Percentiles rank a stretch among this genome's conserved stretches.
Evolutionary conservation across 768 basidiomycete genomes (phyloP).

Genomic region (Serendipita sp.): DNA sequence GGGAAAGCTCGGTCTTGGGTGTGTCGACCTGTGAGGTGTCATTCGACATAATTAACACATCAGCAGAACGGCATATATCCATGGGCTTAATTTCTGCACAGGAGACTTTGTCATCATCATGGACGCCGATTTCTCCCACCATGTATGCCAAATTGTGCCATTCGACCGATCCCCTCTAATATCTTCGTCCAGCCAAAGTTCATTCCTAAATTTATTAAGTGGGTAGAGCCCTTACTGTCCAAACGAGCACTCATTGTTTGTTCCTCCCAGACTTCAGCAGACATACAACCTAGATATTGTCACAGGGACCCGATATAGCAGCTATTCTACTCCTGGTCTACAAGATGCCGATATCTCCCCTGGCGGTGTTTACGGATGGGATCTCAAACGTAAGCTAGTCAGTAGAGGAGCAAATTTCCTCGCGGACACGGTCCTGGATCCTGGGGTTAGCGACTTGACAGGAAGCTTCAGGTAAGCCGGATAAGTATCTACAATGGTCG

Average conservation of each 20-base stretch:
- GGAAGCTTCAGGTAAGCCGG: slow-evolving; percentile 65
- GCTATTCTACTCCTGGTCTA: slow-evolving; percentile 38
- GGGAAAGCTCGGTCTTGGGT: slow-evolving; percentile 86
- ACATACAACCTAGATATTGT: slow-evolving; percentile 84
- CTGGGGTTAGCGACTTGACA: slow-evolving; percentile 79
- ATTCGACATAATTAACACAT: slow-evolving; percentile 1
- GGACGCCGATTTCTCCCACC: slow-evolving; percentile 94
- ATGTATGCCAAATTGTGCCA: slow-evolving; percentile 35
- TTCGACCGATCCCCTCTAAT: not conserved
- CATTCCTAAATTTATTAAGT: slow-evolving; percentile 84
- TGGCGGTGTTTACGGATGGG: slow-evolving; percentile 88
- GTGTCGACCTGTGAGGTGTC: slow-evolving; percentile 12
- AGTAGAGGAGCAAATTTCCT: slow-evolving; percentile 82
- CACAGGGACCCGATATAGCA: slow-evolving; percentile 77
- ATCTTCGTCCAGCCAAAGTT: slow-evolving; percentile 58
- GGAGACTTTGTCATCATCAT: slow-evolving; percentile 94
- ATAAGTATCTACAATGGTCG: not conserved
- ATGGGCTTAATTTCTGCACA: slow-evolving; percentile 74
- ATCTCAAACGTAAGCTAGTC: slow-evolving; percentile 74
- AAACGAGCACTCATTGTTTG: not conserved
- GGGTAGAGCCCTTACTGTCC: slow-evolving; percentile 7
- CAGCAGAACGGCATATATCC: slow-evolving; percentile 74
- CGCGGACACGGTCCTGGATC: slow-evolving; percentile 67
- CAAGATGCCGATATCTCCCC: slow-evolving; percentile 35
- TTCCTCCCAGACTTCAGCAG: slow-evolving; percentile 48